Base-by-base conservation (phyloP, 2,329 filamentous ascomycete genomes). In the Penicillium sp. region DNA sequence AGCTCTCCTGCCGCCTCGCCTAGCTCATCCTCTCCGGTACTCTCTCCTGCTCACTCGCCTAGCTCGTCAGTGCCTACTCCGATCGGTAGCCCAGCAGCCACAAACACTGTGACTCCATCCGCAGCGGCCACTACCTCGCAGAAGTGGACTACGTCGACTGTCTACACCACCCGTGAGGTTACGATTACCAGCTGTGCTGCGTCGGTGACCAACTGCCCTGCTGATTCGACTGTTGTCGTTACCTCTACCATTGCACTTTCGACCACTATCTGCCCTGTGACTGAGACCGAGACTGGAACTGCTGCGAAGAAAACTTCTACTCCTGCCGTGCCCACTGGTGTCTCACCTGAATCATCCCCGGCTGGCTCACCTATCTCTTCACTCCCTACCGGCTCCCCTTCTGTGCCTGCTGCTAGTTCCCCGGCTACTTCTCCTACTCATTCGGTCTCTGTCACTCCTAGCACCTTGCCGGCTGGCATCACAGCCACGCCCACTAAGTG, bases 261-360 rank as follows among this genome's bases (percentile, higher is more conserved):
- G 49, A 87, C 85, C 59, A 87, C 84, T 40, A 69, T 86, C 67
- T 85, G 83, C 79, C 83, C 77, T 27, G 70, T 74, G 26, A 44
- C 49, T 5, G 37, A 33, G 12, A 33, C 40, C 6, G 60, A 75
- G 57, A 71, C 60, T 65, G 27, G 43, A 2, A 27, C 53, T 8
- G 35, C 45, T 12, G 4, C 33, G 6, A 7, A 1, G 12, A 37
- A 33, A 6, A 37, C 31, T 27, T 25, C 46, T 14, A 23, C 11
- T 25, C 31, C 20, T 1, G 8, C 9, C 18, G 27, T 9, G 12
- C 11, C 27, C 22, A 22, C n/a, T 33, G 9, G 29, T 29, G 31
- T 25, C 2, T 40, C 22, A 1, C 12, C 46, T 35, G 22, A 26
- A 9, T n/a, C 22, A 9, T 49, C 46, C 3, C 22, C 33, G 15